phyloP scores from a whole-genome alignment of 108 stramenopile species.

The Nannochloropsis granulata region DNA sequence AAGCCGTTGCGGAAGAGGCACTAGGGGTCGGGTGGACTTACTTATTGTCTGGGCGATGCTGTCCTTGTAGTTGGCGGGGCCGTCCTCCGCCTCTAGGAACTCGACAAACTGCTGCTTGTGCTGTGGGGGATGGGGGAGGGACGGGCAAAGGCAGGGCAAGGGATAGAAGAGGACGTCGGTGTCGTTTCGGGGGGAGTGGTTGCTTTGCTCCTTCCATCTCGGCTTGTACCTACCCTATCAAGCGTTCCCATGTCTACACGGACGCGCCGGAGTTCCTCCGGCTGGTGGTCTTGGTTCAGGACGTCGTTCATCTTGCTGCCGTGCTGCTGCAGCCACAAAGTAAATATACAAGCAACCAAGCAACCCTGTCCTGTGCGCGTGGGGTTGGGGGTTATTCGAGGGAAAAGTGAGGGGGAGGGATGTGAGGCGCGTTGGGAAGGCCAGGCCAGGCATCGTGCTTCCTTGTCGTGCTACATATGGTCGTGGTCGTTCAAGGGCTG shows the following conservation, averaged over 20 bases:
- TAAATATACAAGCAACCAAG: neutral
- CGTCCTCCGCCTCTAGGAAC: neutral
- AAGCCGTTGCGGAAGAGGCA: neutral
- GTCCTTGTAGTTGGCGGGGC: constrained; percentile 4
- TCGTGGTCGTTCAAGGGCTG: too few species aligned
- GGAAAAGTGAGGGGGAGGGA: too few species aligned
- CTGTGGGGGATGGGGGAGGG: neutral
- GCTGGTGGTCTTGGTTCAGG: neutral
- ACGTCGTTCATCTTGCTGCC: neutral
- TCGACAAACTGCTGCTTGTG: constrained; percentile 9
- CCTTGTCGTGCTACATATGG: too few species aligned
- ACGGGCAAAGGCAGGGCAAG: neutral
- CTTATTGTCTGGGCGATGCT: neutral
- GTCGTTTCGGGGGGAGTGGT: neutral
- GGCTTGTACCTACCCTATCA: neutral
- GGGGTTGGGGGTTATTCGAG: too few species aligned
- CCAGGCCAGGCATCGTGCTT: too few species aligned
- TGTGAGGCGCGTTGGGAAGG: too few species aligned
- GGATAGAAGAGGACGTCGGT: neutral
- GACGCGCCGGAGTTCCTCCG: neutral
- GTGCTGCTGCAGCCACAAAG: neutral
- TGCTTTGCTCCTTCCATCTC: neutral
- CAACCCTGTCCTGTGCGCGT: neutral
- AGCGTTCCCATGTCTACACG: neutral
- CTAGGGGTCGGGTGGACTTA: neutral